A percentile compares a stretch with the other conserved stretches of the same genome.
Evolutionary conservation across 192 early-diverging fungal species (phyloP).

Genomic region (Pilobolus umbonatus): DNA sequence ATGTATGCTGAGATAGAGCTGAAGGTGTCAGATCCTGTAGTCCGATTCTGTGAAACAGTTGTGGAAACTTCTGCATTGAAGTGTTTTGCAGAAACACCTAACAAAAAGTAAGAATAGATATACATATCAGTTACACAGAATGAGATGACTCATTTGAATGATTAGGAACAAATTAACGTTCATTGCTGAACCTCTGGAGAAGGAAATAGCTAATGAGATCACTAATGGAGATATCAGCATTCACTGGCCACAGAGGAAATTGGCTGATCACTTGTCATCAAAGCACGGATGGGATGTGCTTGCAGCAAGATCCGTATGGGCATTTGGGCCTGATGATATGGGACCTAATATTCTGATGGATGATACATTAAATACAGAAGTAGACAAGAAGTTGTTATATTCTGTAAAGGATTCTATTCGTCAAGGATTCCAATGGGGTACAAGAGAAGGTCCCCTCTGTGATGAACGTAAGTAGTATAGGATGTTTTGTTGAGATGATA

Average conservation of each 20-base stretch:
- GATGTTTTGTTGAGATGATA: background rate
- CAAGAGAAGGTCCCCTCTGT: conserved; percentile 91
- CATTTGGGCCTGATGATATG: conserved; percentile 90
- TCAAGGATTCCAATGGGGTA: conserved; percentile 98
- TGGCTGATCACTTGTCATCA: conserved; percentile 77
- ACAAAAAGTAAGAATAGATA: conserved; percentile 73
- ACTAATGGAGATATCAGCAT: conserved; percentile 69
- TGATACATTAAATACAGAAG: conserved; percentile 92
- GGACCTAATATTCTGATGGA: conserved; percentile 94
- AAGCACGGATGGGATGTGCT: conserved; percentile 94
- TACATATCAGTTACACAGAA: background rate
- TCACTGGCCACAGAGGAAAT: conserved; percentile 65
- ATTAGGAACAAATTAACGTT: conserved; percentile 91
- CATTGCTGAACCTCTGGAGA: conserved; percentile 92
- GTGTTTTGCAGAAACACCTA: conserved; percentile 97
- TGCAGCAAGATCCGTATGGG: conserved; percentile 93
- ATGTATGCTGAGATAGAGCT: conserved; percentile 96
- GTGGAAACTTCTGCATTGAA: conserved; percentile 90
- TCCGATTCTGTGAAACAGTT: conserved; percentile 93
- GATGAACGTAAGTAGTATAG: conserved; percentile 77
- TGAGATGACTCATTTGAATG: background rate
- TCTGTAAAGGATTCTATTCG: conserved; percentile 80
- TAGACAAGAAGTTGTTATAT: conserved; percentile 77
- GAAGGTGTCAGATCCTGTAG: conserved; percentile 97
- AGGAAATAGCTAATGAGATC: conserved; percentile 89